phyloP scores from a whole-genome alignment of 306 rosid species.

The Fagus crenata region DNA sequence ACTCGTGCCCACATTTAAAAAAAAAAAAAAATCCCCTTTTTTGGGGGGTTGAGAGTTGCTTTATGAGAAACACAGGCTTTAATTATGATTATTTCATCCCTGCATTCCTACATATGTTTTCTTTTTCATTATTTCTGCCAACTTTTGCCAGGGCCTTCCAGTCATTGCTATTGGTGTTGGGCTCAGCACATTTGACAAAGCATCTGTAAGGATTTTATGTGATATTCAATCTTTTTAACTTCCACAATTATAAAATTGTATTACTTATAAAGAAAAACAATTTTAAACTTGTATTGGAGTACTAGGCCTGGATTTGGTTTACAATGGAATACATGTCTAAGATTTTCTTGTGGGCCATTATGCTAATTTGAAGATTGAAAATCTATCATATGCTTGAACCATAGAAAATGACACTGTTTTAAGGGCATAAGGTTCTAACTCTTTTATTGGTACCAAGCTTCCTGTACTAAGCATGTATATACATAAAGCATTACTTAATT shows the following conservation, averaged over 20 bases:
- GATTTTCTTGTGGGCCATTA: background rate
- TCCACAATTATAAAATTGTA: background rate
- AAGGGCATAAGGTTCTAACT: no score
- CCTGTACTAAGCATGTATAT: no score
- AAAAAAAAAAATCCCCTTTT: background rate
- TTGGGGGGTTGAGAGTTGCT: background rate
- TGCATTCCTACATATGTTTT: slow-evolving; percentile 8
- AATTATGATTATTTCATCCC: background rate
- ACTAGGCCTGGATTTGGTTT: background rate
- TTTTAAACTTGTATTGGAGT: background rate
- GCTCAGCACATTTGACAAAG: slow-evolving; percentile 90
- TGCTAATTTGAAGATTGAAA: background rate
- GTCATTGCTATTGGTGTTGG: slow-evolving; percentile 90
- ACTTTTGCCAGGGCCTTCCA: slow-evolving; percentile 71
- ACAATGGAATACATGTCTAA: slow-evolving; percentile 1
- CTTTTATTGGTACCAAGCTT: no score
- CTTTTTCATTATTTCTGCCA: slow-evolving; percentile 23
- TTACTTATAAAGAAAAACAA: no score
- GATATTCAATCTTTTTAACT: slow-evolving; percentile 20
- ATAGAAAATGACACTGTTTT: no score
- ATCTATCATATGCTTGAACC: no score
- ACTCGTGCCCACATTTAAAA: no score
- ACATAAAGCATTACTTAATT: no score
- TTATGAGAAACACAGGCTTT: background rate
- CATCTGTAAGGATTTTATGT: slow-evolving; percentile 66